phyloP scores from a whole-genome alignment of 2,329 filamentous ascomycete species.

The Periconia sp. region DNA sequence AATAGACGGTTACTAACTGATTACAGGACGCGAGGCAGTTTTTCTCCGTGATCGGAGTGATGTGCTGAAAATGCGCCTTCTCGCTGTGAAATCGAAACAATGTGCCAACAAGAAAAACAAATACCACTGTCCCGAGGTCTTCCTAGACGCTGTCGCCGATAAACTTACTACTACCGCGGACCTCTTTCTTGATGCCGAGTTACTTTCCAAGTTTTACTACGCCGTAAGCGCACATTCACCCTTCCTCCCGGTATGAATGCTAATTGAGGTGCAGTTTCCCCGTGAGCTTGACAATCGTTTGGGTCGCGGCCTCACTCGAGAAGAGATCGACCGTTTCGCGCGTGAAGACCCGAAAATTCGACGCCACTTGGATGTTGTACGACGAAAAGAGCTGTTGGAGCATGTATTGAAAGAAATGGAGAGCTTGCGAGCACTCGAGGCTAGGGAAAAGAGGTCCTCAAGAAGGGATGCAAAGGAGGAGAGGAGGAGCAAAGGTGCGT shows the following conservation, averaged over 20 bases:
- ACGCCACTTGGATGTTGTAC: slow-evolving; percentile 87
- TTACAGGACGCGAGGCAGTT: slow-evolving; percentile 79
- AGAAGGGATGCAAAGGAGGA: slow-evolving; percentile 23
- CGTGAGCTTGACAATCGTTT: slow-evolving; percentile 86
- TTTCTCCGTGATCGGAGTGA: slow-evolving; percentile 92
- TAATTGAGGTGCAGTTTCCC: slow-evolving; percentile 63
- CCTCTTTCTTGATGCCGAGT: slow-evolving; percentile 94
- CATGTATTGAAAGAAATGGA: slow-evolving; percentile 96
- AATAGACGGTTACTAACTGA: slow-evolving; percentile 8
- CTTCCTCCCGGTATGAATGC: not conserved
- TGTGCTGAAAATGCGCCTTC: slow-evolving; percentile 84
- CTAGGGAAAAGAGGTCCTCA: slow-evolving; percentile 59
- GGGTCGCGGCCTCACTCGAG: slow-evolving; percentile 74
- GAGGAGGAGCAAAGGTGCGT: slow-evolving; percentile 28
- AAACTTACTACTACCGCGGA: slow-evolving; percentile 95
- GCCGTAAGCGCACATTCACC: slow-evolving; percentile 51
- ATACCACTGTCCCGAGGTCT: slow-evolving; percentile 95
- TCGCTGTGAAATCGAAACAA: slow-evolving; percentile 87
- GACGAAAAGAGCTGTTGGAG: slow-evolving; percentile 88
- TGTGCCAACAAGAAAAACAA: slow-evolving; percentile 84
- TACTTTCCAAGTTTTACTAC: slow-evolving; percentile 96
- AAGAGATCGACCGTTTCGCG: slow-evolving; percentile 86
- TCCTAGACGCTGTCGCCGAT: slow-evolving; percentile 94
- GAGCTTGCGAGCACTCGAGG: slow-evolving; percentile 79
- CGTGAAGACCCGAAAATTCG: slow-evolving; percentile 89